These are phyloP conservation scores for Blastomyces gilchristii DNA, from an alignment of 2,329 filamentous ascomycete species.

Conservation along the genomic window DNA sequence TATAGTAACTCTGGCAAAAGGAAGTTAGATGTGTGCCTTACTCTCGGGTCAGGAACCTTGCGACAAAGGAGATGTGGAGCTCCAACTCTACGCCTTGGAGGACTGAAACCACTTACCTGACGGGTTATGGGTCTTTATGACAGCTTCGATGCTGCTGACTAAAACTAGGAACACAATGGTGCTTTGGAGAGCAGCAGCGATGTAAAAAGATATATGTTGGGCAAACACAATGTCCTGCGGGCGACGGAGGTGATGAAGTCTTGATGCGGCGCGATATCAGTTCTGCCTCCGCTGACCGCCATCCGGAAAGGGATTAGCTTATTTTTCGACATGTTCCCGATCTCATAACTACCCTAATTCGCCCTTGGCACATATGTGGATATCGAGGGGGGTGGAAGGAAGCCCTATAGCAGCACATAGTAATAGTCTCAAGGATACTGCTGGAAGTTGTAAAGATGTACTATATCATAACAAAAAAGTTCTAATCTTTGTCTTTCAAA, in stretches of 20 bases:
- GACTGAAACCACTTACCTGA: not conserved
- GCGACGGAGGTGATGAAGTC: not conserved
- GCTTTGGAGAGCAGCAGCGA: not conserved
- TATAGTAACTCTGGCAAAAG: not conserved
- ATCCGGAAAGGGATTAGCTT: conserved; percentile 7
- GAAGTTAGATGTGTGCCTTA: not conserved
- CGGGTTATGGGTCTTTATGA: not conserved
- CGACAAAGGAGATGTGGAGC: not conserved
- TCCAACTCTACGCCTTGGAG: not conserved
- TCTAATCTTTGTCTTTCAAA: not conserved
- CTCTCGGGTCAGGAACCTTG: not conserved
- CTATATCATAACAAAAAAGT: not conserved
- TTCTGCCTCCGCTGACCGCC: conserved; percentile 26
- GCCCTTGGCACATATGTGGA: too few species aligned
- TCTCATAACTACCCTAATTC: too few species aligned
- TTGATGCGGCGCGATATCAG: conserved; percentile 5
- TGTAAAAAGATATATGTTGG: not conserved
- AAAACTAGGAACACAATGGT: not conserved
- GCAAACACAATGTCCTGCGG: not conserved
- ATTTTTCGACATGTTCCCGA: not conserved
- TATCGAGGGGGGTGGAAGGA: too few species aligned
- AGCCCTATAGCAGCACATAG: too few species aligned
- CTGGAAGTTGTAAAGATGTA: not conserved
- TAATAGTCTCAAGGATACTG: not conserved
- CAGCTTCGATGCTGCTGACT: not conserved